Conservation (phyloP, 2,329 filamentous ascomycete genomes). For the Emmonsia crescens region DNA sequence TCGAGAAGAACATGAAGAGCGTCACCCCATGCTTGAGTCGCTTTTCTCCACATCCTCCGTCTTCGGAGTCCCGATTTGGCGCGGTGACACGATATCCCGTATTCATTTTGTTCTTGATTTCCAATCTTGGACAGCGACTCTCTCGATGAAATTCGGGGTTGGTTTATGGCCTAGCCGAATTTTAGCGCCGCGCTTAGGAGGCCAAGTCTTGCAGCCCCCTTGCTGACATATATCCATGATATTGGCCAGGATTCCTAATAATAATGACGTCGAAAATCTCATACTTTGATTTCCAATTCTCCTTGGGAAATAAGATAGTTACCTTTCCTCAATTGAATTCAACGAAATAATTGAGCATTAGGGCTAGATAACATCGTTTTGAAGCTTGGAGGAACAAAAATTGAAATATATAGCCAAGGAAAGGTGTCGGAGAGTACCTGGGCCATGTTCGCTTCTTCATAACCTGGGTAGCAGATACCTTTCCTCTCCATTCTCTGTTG, state of each 20-base stretch:
- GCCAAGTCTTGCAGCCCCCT: neutral
- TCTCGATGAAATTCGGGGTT: neutral
- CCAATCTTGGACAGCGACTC: neutral
- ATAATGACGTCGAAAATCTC: neutral
- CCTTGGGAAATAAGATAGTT: neutral
- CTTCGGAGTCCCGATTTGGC: neutral
- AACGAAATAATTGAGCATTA: neutral
- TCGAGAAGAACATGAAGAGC: neutral
- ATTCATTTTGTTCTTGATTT: neutral
- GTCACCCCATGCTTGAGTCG: no score
- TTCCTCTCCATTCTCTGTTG: no score
- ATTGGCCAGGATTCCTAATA: neutral
- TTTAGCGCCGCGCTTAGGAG: neutral
- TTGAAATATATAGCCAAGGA: no score
- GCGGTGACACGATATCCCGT: neutral
- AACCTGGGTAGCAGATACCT: no score
- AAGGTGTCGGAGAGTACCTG: no score
- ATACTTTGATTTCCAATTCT: neutral
- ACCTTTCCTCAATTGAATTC: neutral
- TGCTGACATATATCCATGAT: neutral
- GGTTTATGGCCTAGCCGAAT: neutral
- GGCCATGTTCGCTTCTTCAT: no score
- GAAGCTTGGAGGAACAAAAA: no score
- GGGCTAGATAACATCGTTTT: neutral
- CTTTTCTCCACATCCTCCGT: neutral